Evolutionary conservation across 1,284 basidiomycete species (phyloP).

Genomic region (Tausonia pullulans): DNA sequence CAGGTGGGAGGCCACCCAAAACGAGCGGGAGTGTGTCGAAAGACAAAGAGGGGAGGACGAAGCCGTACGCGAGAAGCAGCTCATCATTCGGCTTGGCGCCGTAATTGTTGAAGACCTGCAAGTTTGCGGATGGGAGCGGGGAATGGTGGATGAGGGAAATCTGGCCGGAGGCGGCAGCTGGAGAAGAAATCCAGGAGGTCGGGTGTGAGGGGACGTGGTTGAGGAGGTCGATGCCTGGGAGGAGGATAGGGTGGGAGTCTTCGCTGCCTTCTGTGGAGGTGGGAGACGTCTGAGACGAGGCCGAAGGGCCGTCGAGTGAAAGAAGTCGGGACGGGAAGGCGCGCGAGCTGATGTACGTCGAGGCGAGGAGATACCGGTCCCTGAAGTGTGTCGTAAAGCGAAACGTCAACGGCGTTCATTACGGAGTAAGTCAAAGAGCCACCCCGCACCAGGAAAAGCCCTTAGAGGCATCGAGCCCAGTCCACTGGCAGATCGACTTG

Average conservation of each 20-base stretch:
- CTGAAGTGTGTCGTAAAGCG: constrained; percentile 33
- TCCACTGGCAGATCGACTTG: constrained; percentile 34
- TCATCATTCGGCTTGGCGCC: constrained; percentile 59
- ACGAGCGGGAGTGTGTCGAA: too few species aligned
- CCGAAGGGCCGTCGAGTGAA: constrained; percentile 44
- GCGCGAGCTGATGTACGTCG: constrained; percentile 69
- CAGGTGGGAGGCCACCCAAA: too few species aligned
- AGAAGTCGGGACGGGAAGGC: constrained; percentile 77
- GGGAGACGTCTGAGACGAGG: constrained; percentile 13
- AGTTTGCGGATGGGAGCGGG: constrained; percentile 38
- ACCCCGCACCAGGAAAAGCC: constrained; percentile 54
- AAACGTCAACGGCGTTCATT: background rate
- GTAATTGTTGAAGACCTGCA: constrained; percentile 73
- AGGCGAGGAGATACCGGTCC: constrained; percentile 55
- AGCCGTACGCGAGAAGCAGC: constrained; percentile 77
- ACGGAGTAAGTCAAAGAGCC: background rate
- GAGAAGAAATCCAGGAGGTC: constrained; percentile 63
- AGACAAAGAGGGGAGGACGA: constrained; percentile 43
- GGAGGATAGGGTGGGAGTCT: constrained; percentile 52
- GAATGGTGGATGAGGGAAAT: constrained; percentile 33
- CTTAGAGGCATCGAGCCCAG: constrained; percentile 27
- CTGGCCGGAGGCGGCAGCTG: constrained; percentile 24
- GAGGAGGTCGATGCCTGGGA: constrained; percentile 72
- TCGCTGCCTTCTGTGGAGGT: background rate
- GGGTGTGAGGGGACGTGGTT: constrained; percentile 64